phyloP scores from a whole-genome alignment of 192 early-diverging fungal genomes.

The Linnemannia hyalina region DNA sequence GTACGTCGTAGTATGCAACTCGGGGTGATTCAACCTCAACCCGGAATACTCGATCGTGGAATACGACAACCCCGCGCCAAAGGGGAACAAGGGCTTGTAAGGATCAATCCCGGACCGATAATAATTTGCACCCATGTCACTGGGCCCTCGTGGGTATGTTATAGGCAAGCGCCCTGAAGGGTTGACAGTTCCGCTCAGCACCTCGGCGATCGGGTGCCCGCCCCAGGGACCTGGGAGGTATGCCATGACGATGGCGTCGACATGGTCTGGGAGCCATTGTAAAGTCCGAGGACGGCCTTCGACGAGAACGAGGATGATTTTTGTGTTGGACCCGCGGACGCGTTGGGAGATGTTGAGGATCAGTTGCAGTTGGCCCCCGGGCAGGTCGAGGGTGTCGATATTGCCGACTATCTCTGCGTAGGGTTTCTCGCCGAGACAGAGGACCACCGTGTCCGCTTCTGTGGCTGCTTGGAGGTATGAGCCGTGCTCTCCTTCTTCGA shows the following conservation, averaged over 20 bases:
- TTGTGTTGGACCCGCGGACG: conserved; percentile 26
- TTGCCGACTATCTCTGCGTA: conserved; percentile 73
- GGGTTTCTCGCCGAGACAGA: conserved; percentile 69
- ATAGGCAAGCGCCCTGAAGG: conserved; percentile 71
- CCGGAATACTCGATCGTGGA: conserved; percentile 61
- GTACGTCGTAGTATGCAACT: conserved; percentile 22
- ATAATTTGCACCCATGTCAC: conserved; percentile 56
- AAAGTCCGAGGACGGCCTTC: conserved; percentile 70
- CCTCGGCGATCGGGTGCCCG: conserved; percentile 69
- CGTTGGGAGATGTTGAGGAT: conserved; percentile 51
- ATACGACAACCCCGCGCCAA: conserved; percentile 70
- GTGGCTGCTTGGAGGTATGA: conserved; percentile 35
- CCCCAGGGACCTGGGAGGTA: conserved; percentile 73
- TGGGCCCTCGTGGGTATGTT: conserved; percentile 67
- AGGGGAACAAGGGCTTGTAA: conserved; percentile 69
- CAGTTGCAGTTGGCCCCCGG: conserved; percentile 62
- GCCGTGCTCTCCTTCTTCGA: conserved; percentile 12
- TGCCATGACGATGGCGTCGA: conserved; percentile 62
- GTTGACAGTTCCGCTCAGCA: conserved; percentile 67
- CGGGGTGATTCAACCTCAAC: conserved; percentile 36
- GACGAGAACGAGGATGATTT: conserved; percentile 64
- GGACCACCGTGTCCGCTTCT: conserved; percentile 65
- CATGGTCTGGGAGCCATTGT: conserved; percentile 48
- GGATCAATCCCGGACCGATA: conserved; percentile 48
- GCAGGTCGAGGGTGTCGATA: conserved; percentile 60